A percentile compares a stretch with the other conserved stretches of the same genome.
Evolutionary conservation across 192 early-diverging fungal genomes (phyloP).

Genomic region (Podila epigama): DNA sequence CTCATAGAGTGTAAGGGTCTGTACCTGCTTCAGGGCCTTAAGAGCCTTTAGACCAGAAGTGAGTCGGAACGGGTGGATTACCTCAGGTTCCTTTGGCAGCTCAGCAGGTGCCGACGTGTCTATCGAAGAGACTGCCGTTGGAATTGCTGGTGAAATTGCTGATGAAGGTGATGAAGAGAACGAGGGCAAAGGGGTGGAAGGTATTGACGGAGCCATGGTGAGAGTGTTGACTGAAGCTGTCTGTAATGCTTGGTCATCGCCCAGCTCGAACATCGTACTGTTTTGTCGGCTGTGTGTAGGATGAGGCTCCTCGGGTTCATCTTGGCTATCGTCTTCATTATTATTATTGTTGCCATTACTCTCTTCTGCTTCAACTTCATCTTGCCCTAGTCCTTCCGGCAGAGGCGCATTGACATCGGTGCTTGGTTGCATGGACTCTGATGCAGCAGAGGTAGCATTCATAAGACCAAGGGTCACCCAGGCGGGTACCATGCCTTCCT

Average conservation of each 20-base stretch:
- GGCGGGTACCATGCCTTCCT: background rate
- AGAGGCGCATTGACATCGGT: background rate
- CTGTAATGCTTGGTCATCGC: too few relatives aligned
- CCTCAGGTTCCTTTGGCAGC: too few relatives aligned
- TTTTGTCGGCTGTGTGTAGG: background rate
- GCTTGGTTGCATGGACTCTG: too few relatives aligned
- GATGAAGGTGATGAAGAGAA: background rate
- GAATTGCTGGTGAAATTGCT: background rate
- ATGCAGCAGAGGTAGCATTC: background rate
- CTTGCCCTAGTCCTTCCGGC: background rate
- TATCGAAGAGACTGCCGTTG: too few relatives aligned
- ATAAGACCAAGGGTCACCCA: too few relatives aligned
- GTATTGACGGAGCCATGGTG: background rate
- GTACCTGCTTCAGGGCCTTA: conserved; percentile 6
- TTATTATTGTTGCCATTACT: too few relatives aligned
- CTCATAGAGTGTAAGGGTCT: conserved; percentile 28
- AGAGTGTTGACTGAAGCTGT: too few relatives aligned
- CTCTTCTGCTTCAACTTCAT: background rate
- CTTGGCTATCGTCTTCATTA: background rate
- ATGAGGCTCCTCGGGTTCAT: background rate
- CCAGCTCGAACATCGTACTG: background rate
- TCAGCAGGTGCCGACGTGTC: background rate
- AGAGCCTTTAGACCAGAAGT: conserved; percentile 27
- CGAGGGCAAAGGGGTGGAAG: background rate
- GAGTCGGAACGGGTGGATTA: conserved; percentile 22